Percentiles rank a stretch among this genome's conserved stretches.
Conservation (phyloP, 1,284 basidiomycete genomes). For the Malassezia restricta region DNA sequence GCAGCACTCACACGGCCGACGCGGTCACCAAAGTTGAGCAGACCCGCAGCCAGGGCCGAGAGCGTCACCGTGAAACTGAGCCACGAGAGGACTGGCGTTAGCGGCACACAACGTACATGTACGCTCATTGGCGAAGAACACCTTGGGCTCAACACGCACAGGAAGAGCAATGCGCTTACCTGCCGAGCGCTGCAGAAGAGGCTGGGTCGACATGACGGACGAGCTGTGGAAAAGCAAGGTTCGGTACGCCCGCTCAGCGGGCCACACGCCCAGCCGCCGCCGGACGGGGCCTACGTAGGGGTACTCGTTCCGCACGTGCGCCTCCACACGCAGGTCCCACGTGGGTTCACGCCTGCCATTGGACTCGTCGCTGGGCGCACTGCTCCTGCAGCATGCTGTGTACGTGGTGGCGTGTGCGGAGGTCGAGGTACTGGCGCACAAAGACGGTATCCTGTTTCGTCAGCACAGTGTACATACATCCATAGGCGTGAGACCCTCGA, state of each 20-base stretch:
- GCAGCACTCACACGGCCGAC: constrained; percentile 81
- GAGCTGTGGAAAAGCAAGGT: neutral
- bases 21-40: constrained; percentile 46
- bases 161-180: constrained; percentile 46
- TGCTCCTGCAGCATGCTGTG: constrained; percentile 2
- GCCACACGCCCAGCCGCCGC: neutral
- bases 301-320: constrained; percentile 5
- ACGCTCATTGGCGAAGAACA: constrained; percentile 46
- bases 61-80: constrained; percentile 46
- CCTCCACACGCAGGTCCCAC: constrained; percentile 9
- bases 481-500: constrained; percentile 28
- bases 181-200: constrained; percentile 87
- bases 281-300: neutral
- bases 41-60: constrained; percentile 42
- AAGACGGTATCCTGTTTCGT: constrained; percentile 7
- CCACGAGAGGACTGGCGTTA: constrained; percentile 42
- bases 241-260: neutral
- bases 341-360: constrained; percentile 6
- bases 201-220: constrained; percentile 78
- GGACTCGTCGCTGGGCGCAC: constrained; percentile 1
- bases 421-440: constrained; percentile 6
- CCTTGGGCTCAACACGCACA: constrained; percentile 45
- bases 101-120: constrained; percentile 29
- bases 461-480: neutral
- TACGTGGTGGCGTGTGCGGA: constrained; percentile 10